Percentiles rank a stretch among this genome's conserved stretches.
phyloP scores from a whole-genome alignment of 345 rosid genomes.

The Trapa incisa region DNA sequence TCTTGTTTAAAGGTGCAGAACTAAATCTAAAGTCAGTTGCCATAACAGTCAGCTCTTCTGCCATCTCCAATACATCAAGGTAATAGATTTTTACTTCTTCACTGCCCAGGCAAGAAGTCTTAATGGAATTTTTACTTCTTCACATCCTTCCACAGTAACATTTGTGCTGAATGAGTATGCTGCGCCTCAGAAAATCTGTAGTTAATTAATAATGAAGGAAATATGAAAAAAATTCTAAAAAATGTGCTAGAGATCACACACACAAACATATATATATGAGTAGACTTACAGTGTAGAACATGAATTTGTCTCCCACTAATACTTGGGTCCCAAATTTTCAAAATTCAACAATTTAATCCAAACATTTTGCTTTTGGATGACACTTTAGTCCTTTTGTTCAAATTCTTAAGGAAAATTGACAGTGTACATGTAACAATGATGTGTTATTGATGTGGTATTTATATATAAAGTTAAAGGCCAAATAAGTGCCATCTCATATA shows the following conservation, averaged over 20 bases:
- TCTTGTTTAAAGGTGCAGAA: slow-evolving; percentile 22
- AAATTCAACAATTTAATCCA: no score
- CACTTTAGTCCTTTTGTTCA: no score
- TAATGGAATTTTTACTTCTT: slow-evolving; percentile 41
- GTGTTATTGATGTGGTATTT: background rate
- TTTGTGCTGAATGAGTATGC: slow-evolving; percentile 69
- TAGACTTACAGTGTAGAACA: no score
- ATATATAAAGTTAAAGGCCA: background rate
- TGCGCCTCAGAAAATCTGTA: slow-evolving; percentile 63
- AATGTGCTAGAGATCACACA: background rate
- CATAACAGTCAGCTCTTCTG: slow-evolving; percentile 45
- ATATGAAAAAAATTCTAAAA: background rate
- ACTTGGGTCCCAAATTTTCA: no score
- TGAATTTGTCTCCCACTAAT: no score
- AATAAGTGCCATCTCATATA: background rate
- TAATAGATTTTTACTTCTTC: slow-evolving; percentile 53
- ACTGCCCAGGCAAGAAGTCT: slow-evolving; percentile 39
- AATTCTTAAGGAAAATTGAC: background rate
- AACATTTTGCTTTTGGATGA: no score
- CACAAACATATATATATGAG: background rate
- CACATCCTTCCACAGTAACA: slow-evolving; percentile 81
- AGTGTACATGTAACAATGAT: background rate
- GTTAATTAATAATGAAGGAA: background rate
- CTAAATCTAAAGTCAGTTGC: slow-evolving; percentile 25
- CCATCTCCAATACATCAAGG: slow-evolving; percentile 43